Conservation (phyloP, 2,329 filamentous ascomycete species). For the Calcarisporium arbuscula region DNA sequence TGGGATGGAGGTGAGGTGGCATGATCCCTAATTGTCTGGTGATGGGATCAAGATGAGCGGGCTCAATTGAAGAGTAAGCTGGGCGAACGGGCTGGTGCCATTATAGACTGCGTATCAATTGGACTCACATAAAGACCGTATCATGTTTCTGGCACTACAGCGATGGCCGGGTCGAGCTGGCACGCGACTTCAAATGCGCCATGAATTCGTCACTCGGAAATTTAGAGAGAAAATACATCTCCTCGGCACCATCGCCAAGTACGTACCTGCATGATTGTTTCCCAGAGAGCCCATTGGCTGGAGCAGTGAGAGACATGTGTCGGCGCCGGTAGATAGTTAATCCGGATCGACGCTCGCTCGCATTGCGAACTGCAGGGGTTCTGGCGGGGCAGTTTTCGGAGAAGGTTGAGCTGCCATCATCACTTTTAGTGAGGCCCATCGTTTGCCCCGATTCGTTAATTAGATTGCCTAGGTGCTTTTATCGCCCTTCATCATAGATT, state of each 20-base stretch:
- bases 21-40: slow-evolving; percentile 37
- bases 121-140: slow-evolving; percentile 13
- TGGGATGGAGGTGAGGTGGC: slow-evolving; percentile 86
- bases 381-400: too few relatives aligned
- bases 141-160: slow-evolving; percentile 12
- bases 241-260: background rate
- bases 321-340: too few relatives aligned
- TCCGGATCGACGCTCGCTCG: too few relatives aligned
- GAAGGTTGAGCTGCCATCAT: too few relatives aligned
- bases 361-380: too few relatives aligned
- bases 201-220: too few relatives aligned
- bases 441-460: too few relatives aligned
- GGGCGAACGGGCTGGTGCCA: background rate
- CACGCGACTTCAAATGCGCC: slow-evolving; percentile 4
- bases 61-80: slow-evolving; percentile 6
- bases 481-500: too few relatives aligned
- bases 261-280: slow-evolving; percentile 9
- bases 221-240: too few relatives aligned
- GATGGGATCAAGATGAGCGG: slow-evolving; percentile 2
- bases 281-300: slow-evolving; percentile 12
- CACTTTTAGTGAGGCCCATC: too few relatives aligned
- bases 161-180: background rate
- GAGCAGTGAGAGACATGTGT: too few relatives aligned
- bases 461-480: too few relatives aligned
- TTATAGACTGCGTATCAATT: background rate